Evolutionary conservation across 2,329 filamentous ascomycete species (phyloP), one percentile per base, ranked within the genome.

Genomic region (Huntiella savannae): DNA sequence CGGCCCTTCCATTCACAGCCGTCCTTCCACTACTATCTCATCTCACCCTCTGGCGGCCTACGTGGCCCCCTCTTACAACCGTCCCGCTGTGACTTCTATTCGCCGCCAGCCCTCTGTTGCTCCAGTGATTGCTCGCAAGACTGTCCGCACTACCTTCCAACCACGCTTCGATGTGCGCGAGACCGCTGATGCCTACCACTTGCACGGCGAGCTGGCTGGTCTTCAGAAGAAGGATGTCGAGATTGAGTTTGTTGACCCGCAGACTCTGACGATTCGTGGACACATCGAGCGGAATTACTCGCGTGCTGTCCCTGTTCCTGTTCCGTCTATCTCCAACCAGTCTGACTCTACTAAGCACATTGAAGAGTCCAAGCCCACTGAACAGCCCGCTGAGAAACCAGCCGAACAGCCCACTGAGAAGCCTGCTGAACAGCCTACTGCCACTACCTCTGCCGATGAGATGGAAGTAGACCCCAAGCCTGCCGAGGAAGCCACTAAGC

Each of bases 151-250:
- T 40, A 65, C 71, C 56, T 87, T 85, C 71, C 71, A 73, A 49
- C 83, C 82, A 46, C 80, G 77, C 62, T 88, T 88, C 57, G 82
- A 88, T 55, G 69, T 87, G 51, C 77, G 73, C 59, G 83, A 91
- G 64, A 73, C 71, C 10, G 70, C 71, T 50, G 62, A 74, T 4
- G 59, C 66, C 52, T 88, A 85, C 58, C 78, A 88, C 62, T 77
- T 88, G 15, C 75, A 87, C 55, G 83, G 82, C 55, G 82, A 88
- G 61, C 73, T 88, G 4, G 78, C 82, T 0, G 83, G 83, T 47
- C 67, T 87, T 54, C 71, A 73, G 52, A 81, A 83, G 63, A 75
- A 82, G 54, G 68, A 86, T 56, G 66, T 91, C 56, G 66, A 71
- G 58, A 81, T 88, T 57, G 82, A 88, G 57, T 88, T 87, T 68